phyloP scores from a whole-genome alignment of 352 stramenopile genomes.

The Pelagophyceae sp. region DNA sequence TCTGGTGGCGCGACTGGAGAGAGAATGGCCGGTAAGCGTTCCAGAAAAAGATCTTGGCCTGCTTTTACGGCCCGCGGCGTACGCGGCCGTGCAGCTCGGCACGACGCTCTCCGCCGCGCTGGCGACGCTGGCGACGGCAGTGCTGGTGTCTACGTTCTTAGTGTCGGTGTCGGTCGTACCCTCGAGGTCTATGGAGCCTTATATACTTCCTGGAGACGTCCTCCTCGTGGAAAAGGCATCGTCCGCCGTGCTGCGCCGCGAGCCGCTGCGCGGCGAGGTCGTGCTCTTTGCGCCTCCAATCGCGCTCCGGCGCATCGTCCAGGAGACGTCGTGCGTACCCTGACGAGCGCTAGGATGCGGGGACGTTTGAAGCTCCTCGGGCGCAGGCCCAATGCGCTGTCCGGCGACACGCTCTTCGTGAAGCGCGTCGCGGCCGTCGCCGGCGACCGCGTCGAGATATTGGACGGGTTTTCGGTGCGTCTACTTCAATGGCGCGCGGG shows the following conservation, averaged over 20 bases:
- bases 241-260: not conserved
- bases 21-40: not conserved
- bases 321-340: too few relatives aligned
- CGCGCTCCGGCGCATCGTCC: not conserved
- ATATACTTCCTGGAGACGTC: not conserved
- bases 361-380: too few relatives aligned
- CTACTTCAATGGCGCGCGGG: not conserved
- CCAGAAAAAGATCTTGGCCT: not conserved
- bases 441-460: conserved; percentile 1
- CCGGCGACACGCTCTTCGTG: not conserved
- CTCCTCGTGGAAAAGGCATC: not conserved
- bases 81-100: not conserved
- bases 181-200: not conserved
- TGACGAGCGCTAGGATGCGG: too few relatives aligned
- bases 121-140: not conserved
- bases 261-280: not conserved
- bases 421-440: conserved; percentile 12
- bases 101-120: not conserved
- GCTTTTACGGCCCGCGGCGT: not conserved
- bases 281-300: not conserved
- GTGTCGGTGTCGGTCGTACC: not conserved
- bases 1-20: conserved; percentile 3
- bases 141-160: not conserved
- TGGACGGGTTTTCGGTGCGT: not conserved
- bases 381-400: not conserved